These are phyloP conservation scores for Fusarium cicatricum DNA, from an alignment of 2,329 filamentous ascomycete genomes.

Conservation along the genomic window DNA sequence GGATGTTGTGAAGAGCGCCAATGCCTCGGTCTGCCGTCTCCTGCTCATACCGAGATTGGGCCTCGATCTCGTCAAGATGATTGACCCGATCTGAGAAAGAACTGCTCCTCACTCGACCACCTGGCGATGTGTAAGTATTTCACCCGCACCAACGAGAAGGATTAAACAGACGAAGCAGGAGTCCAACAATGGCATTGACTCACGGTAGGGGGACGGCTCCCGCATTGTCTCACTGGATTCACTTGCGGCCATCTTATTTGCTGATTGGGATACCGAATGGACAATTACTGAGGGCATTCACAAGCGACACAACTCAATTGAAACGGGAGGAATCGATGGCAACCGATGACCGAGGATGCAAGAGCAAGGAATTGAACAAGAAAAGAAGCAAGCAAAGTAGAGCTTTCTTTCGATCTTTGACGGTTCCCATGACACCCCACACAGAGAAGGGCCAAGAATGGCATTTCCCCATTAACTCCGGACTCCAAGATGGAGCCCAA, in stretches of 20 bases:
- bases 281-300: constrained; percentile 27
- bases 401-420: constrained; percentile 12
- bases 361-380: constrained; percentile 3
- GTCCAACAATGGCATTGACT: constrained; percentile 20
- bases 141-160: background rate
- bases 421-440: constrained; percentile 27
- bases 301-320: constrained; percentile 15
- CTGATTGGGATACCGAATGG: background rate
- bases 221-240: constrained; percentile 42
- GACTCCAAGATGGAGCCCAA: background rate
- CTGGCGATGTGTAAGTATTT: constrained; percentile 31
- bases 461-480: constrained; percentile 17
- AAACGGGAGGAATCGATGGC: background rate
- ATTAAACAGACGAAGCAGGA: background rate
- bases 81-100: constrained; percentile 38
- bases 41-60: constrained; percentile 50
- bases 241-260: constrained; percentile 35
- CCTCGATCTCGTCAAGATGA: constrained; percentile 51
- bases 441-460: constrained; percentile 4
- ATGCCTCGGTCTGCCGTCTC: constrained; percentile 51
- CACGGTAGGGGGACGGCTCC: constrained; percentile 39
- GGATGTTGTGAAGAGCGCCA: constrained; percentile 46
- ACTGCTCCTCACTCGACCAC: constrained; percentile 38
- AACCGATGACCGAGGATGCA: constrained; percentile 1
- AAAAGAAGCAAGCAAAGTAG: constrained; percentile 14